Conservation (phyloP, 192 early-diverging fungal species). For the Coemansia sp. region DNA sequence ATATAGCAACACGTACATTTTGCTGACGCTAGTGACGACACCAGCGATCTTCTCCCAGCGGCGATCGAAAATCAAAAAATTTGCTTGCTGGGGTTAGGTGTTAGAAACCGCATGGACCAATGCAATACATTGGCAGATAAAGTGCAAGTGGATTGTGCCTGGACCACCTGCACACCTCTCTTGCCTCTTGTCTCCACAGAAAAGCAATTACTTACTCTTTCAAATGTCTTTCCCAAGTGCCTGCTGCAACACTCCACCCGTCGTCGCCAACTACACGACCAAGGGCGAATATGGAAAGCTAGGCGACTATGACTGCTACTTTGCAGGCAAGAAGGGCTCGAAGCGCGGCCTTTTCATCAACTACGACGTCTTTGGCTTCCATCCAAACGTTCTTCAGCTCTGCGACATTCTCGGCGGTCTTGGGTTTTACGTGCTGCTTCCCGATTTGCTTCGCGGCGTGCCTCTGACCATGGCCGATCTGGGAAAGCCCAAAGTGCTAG, state of each 20-base stretch:
- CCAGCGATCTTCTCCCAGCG: conserved; percentile 4
- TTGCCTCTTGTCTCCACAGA: background rate
- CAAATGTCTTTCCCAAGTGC: conserved; percentile 45
- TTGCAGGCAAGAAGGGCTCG: conserved; percentile 41
- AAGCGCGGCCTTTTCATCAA: conserved; percentile 64
- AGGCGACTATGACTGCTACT: conserved; percentile 42
- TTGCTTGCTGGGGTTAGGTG: too few relatives aligned
- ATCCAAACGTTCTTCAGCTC: conserved; percentile 64
- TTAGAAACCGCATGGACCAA: too few relatives aligned
- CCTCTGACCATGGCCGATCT: conserved; percentile 39
- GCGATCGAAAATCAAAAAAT: background rate
- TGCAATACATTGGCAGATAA: too few relatives aligned
- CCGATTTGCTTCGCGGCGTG: conserved; percentile 62
- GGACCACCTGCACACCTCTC: background rate
- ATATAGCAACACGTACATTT: too few relatives aligned
- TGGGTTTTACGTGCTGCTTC: conserved; percentile 64
- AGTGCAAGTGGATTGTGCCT: background rate
- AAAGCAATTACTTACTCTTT: background rate
- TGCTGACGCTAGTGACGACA: conserved; percentile 6
- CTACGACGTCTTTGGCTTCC: conserved; percentile 69
- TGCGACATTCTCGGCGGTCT: conserved; percentile 54
- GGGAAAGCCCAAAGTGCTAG: conserved; percentile 37
- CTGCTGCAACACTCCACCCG: conserved; percentile 59
- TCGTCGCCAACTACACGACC: conserved; percentile 48
- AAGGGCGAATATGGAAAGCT: conserved; percentile 32